These are phyloP conservation scores for Lasiodiplodia sp. DNA, from an alignment of 2,329 filamentous ascomycete species.

Conservation along the genomic window DNA sequence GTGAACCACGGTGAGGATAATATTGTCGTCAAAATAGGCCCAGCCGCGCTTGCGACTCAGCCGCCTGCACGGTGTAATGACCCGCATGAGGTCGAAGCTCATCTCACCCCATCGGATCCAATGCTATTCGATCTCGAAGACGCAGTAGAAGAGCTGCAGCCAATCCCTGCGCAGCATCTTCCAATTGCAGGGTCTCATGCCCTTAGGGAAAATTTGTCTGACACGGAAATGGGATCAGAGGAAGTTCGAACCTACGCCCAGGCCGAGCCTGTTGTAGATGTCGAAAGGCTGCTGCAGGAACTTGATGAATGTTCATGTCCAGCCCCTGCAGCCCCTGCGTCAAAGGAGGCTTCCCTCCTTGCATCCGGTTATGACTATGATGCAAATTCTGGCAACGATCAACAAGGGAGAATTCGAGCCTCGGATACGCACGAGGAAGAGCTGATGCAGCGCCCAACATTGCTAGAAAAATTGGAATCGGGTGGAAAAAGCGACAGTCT, in stretches of 20 bases:
- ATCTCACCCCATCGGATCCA: constrained; percentile 39
- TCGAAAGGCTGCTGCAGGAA: constrained; percentile 24
- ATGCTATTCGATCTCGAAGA: constrained; percentile 45
- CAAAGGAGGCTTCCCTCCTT: background rate
- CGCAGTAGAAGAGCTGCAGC: constrained; percentile 13
- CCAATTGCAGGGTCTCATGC: background rate
- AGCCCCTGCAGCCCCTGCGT: background rate
- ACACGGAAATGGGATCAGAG: constrained; percentile 1
- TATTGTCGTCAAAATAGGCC: constrained; percentile 47
- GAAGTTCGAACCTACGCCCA: background rate
- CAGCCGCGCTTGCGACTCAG: constrained; percentile 42
- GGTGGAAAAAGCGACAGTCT: constrained; percentile 5
- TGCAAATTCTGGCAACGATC: background rate
- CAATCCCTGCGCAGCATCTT: background rate
- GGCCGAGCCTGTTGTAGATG: constrained; percentile 14
- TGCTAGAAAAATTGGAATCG: constrained; percentile 18
- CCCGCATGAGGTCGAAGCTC: background rate
- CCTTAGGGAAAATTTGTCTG: constrained; percentile 5
- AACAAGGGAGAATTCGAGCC: background rate
- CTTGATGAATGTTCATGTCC: constrained; percentile 16
- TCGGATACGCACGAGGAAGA: background rate
- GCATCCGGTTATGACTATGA: background rate
- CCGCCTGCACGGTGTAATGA: constrained; percentile 29
- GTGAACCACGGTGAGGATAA: constrained; percentile 33
- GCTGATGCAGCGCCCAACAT: constrained; percentile 5